Percentiles rank a stretch among this genome's conserved stretches.
Evolutionary conservation across 129 eudicot species (phyloP).

Genomic region (Artemisia tridentata): DNA sequence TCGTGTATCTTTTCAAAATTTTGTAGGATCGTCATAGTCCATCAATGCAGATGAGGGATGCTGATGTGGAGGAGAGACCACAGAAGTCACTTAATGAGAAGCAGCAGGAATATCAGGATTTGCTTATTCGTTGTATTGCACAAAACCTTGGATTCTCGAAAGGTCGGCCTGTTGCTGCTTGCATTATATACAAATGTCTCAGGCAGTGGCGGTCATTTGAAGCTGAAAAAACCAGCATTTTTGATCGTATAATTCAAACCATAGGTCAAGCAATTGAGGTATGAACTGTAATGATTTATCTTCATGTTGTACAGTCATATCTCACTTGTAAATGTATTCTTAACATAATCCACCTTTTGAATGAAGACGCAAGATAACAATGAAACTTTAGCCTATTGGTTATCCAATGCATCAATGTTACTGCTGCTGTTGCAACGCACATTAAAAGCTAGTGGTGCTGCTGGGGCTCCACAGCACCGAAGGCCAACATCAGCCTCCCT

Average conservation of each 20-base stretch:
- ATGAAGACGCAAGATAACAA: constrained; percentile 88
- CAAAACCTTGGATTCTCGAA: constrained; percentile 85
- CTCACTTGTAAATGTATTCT: neutral
- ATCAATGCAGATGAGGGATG: constrained; percentile 49
- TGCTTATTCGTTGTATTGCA: constrained; percentile 87
- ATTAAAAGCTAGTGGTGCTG: constrained; percentile 80
- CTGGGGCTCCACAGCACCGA: constrained; percentile 78
- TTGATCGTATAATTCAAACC: constrained; percentile 86
- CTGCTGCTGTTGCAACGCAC: constrained; percentile 79
- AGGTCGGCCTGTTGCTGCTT: constrained; percentile 90
- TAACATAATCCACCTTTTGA: constrained; percentile 23
- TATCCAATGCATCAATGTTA: constrained; percentile 83
- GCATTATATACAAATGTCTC: constrained; percentile 90
- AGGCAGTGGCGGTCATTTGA: constrained; percentile 90
- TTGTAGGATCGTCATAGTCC: constrained; percentile 68
- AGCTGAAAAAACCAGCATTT: constrained; percentile 84
- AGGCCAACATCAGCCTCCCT: constrained; percentile 58
- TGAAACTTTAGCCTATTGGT: constrained; percentile 81
- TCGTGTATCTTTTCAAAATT: constrained; percentile 11
- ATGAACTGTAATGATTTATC: constrained; percentile 2
- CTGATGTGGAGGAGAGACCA: constrained; percentile 77
- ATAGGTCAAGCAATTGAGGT: constrained; percentile 95
- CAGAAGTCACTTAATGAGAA: constrained; percentile 93
- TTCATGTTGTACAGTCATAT: constrained; percentile 5
- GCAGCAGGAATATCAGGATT: constrained; percentile 93